phyloP scores from a whole-genome alignment of 1,139 yeast species.

The Debaryomyces psychrophilus region DNA sequence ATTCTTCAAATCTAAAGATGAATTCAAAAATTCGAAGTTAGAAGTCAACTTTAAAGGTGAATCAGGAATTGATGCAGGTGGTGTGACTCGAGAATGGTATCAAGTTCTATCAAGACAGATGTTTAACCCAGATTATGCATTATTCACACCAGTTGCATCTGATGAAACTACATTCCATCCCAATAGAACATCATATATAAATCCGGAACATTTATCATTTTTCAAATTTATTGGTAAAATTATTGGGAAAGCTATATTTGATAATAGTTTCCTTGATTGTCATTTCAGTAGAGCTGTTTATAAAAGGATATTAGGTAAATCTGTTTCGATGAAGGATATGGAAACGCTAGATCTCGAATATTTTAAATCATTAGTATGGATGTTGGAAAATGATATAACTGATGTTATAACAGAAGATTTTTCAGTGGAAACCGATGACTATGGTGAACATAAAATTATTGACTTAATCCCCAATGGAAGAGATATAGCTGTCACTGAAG shows the following conservation, averaged over 20 bases:
- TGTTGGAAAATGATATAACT: slow-evolving; percentile 94
- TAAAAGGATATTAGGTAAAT: slow-evolving; percentile 78
- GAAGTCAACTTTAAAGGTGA: slow-evolving; percentile 89
- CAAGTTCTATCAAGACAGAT: slow-evolving; percentile 92
- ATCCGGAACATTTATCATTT: slow-evolving; percentile 89
- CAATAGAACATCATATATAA: slow-evolving; percentile 87
- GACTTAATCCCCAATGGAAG: slow-evolving; percentile 85
- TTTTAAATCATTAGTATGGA: slow-evolving; percentile 92
- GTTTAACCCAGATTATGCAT: slow-evolving; percentile 95
- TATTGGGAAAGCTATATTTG: slow-evolving; percentile 92
- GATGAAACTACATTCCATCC: slow-evolving; percentile 97
- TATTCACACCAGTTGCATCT: slow-evolving; percentile 88
- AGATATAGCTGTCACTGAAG: slow-evolving; percentile 84
- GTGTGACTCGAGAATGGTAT: slow-evolving; percentile 96
- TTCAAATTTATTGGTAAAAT: slow-evolving; percentile 94
- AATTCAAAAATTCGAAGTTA: slow-evolving; percentile 71
- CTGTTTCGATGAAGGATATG: slow-evolving; percentile 90
- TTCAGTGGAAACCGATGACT: slow-evolving; percentile 91
- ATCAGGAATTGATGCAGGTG: slow-evolving; percentile 98
- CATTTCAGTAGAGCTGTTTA: slow-evolving; percentile 96
- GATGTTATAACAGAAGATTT: slow-evolving; percentile 97
- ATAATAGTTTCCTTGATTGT: slow-evolving; percentile 85
- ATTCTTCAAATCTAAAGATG: slow-evolving; percentile 78
- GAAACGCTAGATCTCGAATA: slow-evolving; percentile 92
- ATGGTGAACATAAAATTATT: slow-evolving; percentile 81